Conservation (phyloP, 768 basidiomycete species). For the Lyophyllum decastes region DNA sequence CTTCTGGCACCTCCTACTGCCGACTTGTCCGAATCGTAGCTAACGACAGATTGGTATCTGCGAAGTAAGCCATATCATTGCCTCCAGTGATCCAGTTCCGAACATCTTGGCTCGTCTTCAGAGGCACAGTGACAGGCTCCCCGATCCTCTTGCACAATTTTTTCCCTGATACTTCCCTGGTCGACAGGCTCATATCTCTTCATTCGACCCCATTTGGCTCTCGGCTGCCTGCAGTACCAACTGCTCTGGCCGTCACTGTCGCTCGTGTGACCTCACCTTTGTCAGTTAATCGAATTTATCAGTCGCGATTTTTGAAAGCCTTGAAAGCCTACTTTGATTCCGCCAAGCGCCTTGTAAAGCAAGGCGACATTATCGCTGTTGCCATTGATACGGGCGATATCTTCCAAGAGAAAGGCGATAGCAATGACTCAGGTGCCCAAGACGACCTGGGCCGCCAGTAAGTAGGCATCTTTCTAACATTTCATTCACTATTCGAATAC, state of each 20-base stretch:
- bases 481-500: not conserved
- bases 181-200: slow-evolving; percentile 33
- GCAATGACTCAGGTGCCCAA: slow-evolving; percentile 26
- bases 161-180: slow-evolving; percentile 27
- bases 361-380: slow-evolving; percentile 74
- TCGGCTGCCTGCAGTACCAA: slow-evolving; percentile 60
- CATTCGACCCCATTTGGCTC: slow-evolving; percentile 64
- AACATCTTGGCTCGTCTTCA: slow-evolving; percentile 20
- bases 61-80: slow-evolving; percentile 30
- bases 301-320: slow-evolving; percentile 58
- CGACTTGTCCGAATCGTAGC: slow-evolving; percentile 63
- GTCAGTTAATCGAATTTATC: slow-evolving; percentile 64
- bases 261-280: slow-evolving; percentile 80
- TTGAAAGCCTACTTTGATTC: slow-evolving; percentile 65
- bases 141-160: slow-evolving; percentile 60
- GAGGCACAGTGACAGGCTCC: slow-evolving; percentile 42
- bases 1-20: slow-evolving; percentile 31
- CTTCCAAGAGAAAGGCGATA: slow-evolving; percentile 16
- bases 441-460: slow-evolving; percentile 21
- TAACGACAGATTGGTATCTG: slow-evolving; percentile 42
- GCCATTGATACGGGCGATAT: slow-evolving; percentile 55
- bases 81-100: not conserved
- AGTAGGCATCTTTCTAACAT: slow-evolving; percentile 1
- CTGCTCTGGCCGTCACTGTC: slow-evolving; percentile 68
- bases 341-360: slow-evolving; percentile 59